phyloP scores from a whole-genome alignment of 1,284 basidiomycete genomes.

The Microbotryum intermedium region DNA sequence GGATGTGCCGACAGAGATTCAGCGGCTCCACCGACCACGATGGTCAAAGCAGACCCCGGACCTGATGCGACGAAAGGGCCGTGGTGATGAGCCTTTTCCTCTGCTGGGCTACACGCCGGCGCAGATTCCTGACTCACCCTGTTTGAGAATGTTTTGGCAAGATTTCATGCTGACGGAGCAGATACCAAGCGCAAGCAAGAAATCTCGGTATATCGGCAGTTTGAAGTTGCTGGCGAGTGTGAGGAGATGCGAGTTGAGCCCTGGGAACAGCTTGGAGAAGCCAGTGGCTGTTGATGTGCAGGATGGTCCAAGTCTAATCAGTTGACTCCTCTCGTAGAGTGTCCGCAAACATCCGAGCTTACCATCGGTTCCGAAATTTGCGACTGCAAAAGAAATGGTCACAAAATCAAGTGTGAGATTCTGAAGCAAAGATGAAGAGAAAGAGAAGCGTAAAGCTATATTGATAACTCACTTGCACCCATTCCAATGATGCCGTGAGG shows the following conservation, averaged over 20 bases:
- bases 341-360: constrained; percentile 23
- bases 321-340: background rate
- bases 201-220: constrained; percentile 87
- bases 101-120: background rate
- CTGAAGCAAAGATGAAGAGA: background rate
- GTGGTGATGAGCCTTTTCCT: background rate
- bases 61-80: constrained; percentile 27
- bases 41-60: constrained; percentile 63
- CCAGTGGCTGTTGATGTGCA: constrained; percentile 58
- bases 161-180: constrained; percentile 84
- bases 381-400: constrained; percentile 43
- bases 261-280: constrained; percentile 84
- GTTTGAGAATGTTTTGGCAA: constrained; percentile 76
- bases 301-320: background rate
- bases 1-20: constrained; percentile 89
- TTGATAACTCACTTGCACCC: constrained; percentile 37
- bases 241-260: constrained; percentile 82
- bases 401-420: background rate
- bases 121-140: constrained; percentile 50
- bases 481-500: constrained; percentile 93
- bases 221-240: constrained; percentile 74
- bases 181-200: constrained; percentile 67
- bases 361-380: constrained; percentile 90
- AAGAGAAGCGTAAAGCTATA: constrained; percentile 1
- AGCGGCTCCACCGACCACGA: constrained; percentile 92